These are phyloP conservation scores for Chamaecyparis obtusa DNA, from an alignment of 75 land plant species.

Conservation along the genomic window DNA sequence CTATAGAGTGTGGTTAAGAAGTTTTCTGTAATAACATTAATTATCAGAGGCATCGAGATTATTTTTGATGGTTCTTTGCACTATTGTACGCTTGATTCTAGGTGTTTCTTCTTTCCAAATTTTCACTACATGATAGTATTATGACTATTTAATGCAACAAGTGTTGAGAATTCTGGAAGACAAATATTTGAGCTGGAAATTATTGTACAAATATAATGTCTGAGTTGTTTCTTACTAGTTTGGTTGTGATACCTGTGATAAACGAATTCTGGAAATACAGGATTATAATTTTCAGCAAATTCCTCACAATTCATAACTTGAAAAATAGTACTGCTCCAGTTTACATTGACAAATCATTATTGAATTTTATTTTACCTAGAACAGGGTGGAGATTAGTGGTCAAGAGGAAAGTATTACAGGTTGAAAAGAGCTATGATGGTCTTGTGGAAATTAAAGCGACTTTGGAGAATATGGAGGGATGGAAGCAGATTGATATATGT, in stretches of 20 bases:
- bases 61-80: too few relatives aligned
- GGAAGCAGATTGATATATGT: neutral
- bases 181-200: neutral
- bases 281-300: neutral
- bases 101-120: neutral
- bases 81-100: neutral
- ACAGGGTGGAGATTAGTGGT: neutral
- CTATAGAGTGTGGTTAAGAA: neutral
- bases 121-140: neutral
- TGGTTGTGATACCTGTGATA: neutral
- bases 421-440: neutral
- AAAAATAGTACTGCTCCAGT: neutral
- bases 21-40: neutral
- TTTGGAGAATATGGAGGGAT: too few relatives aligned
- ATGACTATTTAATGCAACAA: neutral
- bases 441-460: neutral
- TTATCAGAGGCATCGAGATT: neutral
- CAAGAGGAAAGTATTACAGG: neutral
- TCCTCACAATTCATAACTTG: neutral
- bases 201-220: neutral
- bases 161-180: neutral
- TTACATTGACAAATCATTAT: neutral
- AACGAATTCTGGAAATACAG: neutral
- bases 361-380: neutral
- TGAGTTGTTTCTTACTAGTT: neutral